A percentile compares a stretch with the other conserved stretches of the same genome.
Conservation (phyloP, 371 early-diverging fungal species). For the Mucor lusitanicus region DNA sequence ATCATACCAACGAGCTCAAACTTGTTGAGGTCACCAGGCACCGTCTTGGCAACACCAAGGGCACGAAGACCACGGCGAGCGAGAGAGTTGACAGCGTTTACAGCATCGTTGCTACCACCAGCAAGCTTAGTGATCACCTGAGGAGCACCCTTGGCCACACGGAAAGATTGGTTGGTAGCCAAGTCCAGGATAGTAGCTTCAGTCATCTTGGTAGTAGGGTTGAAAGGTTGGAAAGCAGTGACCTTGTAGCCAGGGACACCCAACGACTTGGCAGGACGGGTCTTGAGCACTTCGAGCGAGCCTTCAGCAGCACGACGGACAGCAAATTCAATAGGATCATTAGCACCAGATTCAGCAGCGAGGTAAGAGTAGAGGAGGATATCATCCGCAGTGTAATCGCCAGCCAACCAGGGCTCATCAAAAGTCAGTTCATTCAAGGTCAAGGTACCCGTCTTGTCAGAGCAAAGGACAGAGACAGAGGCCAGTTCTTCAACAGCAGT, state of each 20-base stretch:
- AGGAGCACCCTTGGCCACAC: conserved; percentile 67
- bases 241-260: conserved; percentile 77
- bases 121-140: conserved; percentile 72
- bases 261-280: conserved; percentile 53
- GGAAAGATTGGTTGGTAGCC: conserved; percentile 69
- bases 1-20: conserved; percentile 72
- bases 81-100: conserved; percentile 78
- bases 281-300: conserved; percentile 64
- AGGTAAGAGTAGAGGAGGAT: conserved; percentile 86
- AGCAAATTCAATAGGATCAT: conserved; percentile 93
- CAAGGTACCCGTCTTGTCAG: conserved; percentile 96
- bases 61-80: conserved; percentile 85
- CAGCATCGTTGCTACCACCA: conserved; percentile 79
- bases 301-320: conserved; percentile 88
- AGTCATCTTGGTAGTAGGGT: conserved; percentile 82
- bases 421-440: conserved; percentile 91
- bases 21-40: conserved; percentile 65
- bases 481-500: conserved; percentile 95
- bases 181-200: conserved; percentile 82
- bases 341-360: conserved; percentile 88
- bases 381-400: conserved; percentile 74
- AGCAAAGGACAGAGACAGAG: conserved; percentile 90
- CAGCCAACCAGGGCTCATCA: conserved; percentile 84
- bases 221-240: conserved; percentile 78
- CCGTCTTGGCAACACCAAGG: conserved; percentile 78